These are phyloP conservation scores for Russula brevipes DNA, from an alignment of 768 basidiomycete genomes.

Conservation along the genomic window DNA sequence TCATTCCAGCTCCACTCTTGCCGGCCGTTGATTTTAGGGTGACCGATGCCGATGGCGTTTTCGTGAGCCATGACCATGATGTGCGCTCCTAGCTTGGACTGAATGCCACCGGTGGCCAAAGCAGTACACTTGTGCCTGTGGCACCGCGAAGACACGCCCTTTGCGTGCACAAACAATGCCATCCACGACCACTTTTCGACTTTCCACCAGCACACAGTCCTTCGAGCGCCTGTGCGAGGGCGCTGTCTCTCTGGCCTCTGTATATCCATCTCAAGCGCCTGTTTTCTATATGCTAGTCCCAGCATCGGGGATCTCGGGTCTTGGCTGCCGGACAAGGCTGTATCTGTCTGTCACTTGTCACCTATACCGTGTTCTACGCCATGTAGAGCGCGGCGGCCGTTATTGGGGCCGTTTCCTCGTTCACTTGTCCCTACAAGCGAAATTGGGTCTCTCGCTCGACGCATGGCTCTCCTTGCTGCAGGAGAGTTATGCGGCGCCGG, in stretches of 20 bases:
- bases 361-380: not conserved
- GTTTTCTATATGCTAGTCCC: not conserved
- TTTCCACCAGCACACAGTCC: not conserved
- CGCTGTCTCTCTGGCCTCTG: not conserved
- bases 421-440: not conserved
- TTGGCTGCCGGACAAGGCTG: not conserved
- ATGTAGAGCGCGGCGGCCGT: not conserved
- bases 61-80: not conserved
- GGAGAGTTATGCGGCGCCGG: not conserved
- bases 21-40: not conserved
- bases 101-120: not conserved
- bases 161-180: not conserved
- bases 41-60: not conserved
- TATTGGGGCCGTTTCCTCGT: conserved; percentile 3
- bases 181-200: not conserved
- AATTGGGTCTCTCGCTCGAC: not conserved
- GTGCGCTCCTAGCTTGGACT: not conserved
- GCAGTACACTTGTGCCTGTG: not conserved
- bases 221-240: not conserved
- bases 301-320: not conserved
- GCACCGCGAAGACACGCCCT: not conserved
- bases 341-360: not conserved
- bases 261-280: not conserved
- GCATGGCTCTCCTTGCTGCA: not conserved
- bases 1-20: not conserved